Evolutionary conservation across 2,329 filamentous ascomycete species (phyloP).

Genomic region (Coleophoma eucalyptorum): DNA sequence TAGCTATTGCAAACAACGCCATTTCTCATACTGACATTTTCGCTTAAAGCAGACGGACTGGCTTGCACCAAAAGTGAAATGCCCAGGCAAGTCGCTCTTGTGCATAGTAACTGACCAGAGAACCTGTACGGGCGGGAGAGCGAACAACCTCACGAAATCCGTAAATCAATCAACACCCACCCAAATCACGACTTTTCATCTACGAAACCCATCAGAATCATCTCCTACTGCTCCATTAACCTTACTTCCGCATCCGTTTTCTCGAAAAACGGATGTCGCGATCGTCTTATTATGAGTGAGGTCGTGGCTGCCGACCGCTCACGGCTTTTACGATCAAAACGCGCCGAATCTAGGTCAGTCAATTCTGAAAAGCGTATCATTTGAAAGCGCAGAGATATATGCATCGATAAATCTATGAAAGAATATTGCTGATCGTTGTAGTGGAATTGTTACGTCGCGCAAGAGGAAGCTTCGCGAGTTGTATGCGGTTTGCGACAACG

Average conservation of each 20-base stretch:
- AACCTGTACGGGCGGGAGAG: slow-evolving; percentile 1
- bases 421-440: slow-evolving; percentile 32
- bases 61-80: no score
- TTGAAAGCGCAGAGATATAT: slow-evolving; percentile 17
- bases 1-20: no score
- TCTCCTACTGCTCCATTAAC: slow-evolving; percentile 31
- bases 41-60: no score
- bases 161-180: slow-evolving; percentile 16
- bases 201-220: slow-evolving; percentile 14
- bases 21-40: no score
- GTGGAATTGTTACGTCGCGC: slow-evolving; percentile 74
- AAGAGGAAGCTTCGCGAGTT: slow-evolving; percentile 90
- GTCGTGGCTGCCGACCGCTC: slow-evolving; percentile 62
- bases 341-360: slow-evolving; percentile 57
- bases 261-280: slow-evolving; percentile 66
- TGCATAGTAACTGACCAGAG: not conserved
- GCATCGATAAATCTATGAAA: slow-evolving; percentile 18
- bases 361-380: slow-evolving; percentile 8
- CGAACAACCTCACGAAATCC: no score
- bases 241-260: slow-evolving; percentile 50
- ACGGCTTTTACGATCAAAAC: slow-evolving; percentile 63
- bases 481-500: slow-evolving; percentile 72
- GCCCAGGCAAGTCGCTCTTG: not conserved
- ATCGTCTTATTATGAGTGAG: slow-evolving; percentile 67
- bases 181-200: slow-evolving; percentile 23